Percentiles rank a stretch among this genome's conserved stretches.
These are phyloP conservation scores for Aspergillus aculeatinus DNA, from an alignment of 2,329 filamentous ascomycete genomes.

Conservation along the genomic window DNA sequence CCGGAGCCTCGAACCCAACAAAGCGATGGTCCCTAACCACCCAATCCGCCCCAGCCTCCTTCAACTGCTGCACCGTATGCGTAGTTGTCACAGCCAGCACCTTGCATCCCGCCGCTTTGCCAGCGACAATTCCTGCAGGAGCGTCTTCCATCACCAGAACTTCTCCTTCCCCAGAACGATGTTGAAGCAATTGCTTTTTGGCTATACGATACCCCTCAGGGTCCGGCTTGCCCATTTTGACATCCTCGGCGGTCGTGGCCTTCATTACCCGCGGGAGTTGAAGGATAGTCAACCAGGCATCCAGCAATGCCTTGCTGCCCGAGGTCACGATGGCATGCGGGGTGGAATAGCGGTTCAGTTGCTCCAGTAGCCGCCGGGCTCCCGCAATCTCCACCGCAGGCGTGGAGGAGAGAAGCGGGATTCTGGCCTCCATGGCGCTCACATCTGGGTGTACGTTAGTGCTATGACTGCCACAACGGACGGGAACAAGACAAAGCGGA, in stretches of 20 bases:
- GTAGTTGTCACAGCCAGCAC: slow-evolving; percentile 5
- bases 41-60: slow-evolving; percentile 2
- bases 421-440: slow-evolving; percentile 5
- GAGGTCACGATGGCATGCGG: slow-evolving; percentile 7
- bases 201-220: slow-evolving; percentile 8
- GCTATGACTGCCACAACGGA: no score
- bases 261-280: slow-evolving; percentile 3
- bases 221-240: slow-evolving; percentile 4
- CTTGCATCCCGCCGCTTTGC: background rate
- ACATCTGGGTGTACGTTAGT: background rate
- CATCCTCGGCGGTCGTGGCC: slow-evolving; percentile 7
- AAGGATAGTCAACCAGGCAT: slow-evolving; percentile 3
- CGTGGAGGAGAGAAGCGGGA: background rate
- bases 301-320: background rate
- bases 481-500: no score
- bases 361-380: slow-evolving; percentile 2
- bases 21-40: slow-evolving; percentile 1
- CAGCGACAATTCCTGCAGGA: slow-evolving; percentile 1
- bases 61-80: slow-evolving; percentile 1
- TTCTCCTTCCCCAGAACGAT: background rate
- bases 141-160: slow-evolving; percentile 5
- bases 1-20: background rate
- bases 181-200: background rate
- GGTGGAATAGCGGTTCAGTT: background rate
- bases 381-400: slow-evolving; percentile 6